These are phyloP conservation scores for Pleurotus eryngii DNA, from an alignment of 768 basidiomycete species.

Conservation along the genomic window DNA sequence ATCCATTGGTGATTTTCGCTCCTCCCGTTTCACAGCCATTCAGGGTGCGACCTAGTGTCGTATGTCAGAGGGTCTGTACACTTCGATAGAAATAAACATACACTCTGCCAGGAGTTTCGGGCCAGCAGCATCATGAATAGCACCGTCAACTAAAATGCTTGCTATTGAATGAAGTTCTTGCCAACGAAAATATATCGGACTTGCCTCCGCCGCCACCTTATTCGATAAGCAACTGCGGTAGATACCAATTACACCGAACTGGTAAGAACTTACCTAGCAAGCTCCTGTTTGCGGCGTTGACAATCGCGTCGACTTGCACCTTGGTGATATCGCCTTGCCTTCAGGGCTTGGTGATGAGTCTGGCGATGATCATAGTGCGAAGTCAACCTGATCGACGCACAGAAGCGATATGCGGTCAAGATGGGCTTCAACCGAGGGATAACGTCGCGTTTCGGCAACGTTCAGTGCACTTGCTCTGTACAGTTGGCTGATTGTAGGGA, in stretches of 20 bases:
- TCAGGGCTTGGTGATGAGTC: background rate
- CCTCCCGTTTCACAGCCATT: constrained; percentile 70
- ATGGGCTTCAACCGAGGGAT: constrained; percentile 32
- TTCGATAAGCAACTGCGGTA: background rate
- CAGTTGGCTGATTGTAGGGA: constrained; percentile 54
- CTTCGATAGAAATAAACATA: constrained; percentile 24
- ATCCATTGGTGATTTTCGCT: constrained; percentile 77
- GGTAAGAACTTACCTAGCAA: constrained; percentile 51
- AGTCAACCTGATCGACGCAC: constrained; percentile 38
- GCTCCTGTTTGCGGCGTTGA: constrained; percentile 78
- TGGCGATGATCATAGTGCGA: background rate
- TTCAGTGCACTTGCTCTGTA: constrained; percentile 43
- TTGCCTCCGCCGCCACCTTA: constrained; percentile 79
- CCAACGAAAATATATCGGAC: constrained; percentile 13
- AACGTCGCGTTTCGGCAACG: constrained; percentile 26
- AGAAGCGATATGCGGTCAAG: constrained; percentile 64
- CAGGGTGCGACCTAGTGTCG: constrained; percentile 50
- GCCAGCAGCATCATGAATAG: constrained; percentile 78
- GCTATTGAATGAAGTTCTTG: background rate
- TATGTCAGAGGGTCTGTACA: background rate
- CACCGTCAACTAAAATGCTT: constrained; percentile 63
- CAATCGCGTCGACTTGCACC: constrained; percentile 68
- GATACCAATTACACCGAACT: constrained; percentile 15
- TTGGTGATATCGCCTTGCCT: constrained; percentile 82
- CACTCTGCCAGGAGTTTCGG: constrained; percentile 65